phyloP scores from a whole-genome alignment of 2,329 filamentous ascomycete species.

The Colletotrichum falcatum region DNA sequence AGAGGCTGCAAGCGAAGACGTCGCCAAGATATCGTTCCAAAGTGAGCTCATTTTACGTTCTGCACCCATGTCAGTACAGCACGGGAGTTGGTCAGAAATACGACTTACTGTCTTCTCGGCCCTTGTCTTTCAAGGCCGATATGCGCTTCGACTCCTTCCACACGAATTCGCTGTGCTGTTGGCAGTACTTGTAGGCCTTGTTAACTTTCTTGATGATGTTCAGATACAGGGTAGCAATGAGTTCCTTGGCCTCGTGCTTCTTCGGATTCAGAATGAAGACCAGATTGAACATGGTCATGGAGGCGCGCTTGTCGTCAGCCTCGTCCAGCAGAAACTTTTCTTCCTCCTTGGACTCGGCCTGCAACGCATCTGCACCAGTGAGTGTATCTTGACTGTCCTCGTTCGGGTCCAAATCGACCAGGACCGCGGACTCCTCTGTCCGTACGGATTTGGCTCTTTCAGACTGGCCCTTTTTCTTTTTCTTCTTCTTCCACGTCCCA shows the following conservation, averaged over 20 bases:
- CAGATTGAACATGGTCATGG: constrained; percentile 97
- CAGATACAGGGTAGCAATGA: constrained; percentile 83
- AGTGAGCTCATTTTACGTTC: constrained; percentile 72
- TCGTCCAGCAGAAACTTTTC: constrained; percentile 58
- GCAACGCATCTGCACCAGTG: constrained; percentile 47
- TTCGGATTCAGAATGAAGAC: constrained; percentile 91
- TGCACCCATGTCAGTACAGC: constrained; percentile 45
- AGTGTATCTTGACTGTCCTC: constrained; percentile 46
- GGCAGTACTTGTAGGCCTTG: constrained; percentile 92
- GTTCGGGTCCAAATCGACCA: constrained; percentile 42
- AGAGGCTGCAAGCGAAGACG: constrained; percentile 83
- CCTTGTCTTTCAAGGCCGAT: constrained; percentile 83
- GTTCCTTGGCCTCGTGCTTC: constrained; percentile 78
- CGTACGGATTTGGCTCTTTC: constrained; percentile 43
- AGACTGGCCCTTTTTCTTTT: constrained; percentile 52
- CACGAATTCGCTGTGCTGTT: constrained; percentile 89
- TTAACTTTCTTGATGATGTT: constrained; percentile 93
- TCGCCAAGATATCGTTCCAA: constrained; percentile 77
- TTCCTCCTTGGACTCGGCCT: constrained; percentile 44
- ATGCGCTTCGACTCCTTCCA: constrained; percentile 92
- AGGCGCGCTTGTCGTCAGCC: constrained; percentile 71
- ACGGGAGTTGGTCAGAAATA: not conserved
- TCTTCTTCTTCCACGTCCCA: constrained; percentile 79
- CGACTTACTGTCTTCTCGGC: constrained; percentile 71
- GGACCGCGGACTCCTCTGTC: constrained; percentile 47